Evolutionary conservation across 2,329 filamentous ascomycete genomes (phyloP).

Genomic region (Pyricularia pennisetigena): DNA sequence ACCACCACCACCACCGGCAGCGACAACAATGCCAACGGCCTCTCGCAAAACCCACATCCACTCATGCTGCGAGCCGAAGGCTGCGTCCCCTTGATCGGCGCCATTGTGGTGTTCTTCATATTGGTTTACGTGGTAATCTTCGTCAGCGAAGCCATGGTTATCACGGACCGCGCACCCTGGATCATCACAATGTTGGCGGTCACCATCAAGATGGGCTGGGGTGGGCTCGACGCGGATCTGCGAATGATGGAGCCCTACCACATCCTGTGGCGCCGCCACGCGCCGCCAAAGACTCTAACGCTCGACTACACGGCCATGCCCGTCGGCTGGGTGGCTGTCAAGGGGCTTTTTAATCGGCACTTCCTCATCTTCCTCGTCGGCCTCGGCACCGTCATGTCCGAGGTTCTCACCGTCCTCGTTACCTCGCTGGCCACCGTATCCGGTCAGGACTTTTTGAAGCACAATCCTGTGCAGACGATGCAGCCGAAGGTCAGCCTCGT

Average conservation of each 20-base stretch:
- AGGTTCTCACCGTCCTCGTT: slow-evolving; percentile 61
- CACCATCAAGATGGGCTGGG: slow-evolving; percentile 58
- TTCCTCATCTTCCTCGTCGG: slow-evolving; percentile 58
- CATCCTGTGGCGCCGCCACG: slow-evolving; percentile 55
- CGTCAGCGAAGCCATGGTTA: slow-evolving; percentile 29
- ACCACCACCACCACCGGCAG: slow-evolving; percentile 26
- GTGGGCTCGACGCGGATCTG: slow-evolving; percentile 56
- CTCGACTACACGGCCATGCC: slow-evolving; percentile 67
- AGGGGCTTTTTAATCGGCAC: slow-evolving; percentile 53
- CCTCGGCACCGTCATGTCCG: slow-evolving; percentile 60
- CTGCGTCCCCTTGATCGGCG: slow-evolving; percentile 49
- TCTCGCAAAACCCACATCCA: slow-evolving; percentile 55
- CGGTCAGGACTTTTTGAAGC: slow-evolving; percentile 43
- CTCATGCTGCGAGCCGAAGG: slow-evolving; percentile 55
- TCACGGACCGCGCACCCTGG: slow-evolving; percentile 56
- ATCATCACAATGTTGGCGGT: slow-evolving; percentile 57
- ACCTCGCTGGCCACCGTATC: slow-evolving; percentile 56
- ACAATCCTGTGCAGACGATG: not conserved
- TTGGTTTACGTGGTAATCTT: slow-evolving; percentile 56
- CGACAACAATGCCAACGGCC: slow-evolving; percentile 30
- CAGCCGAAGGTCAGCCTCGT: not conserved
- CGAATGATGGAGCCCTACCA: slow-evolving; percentile 70
- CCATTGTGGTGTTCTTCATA: slow-evolving; percentile 43
- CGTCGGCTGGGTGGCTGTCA: slow-evolving; percentile 53
- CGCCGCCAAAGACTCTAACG: slow-evolving; percentile 54